These are phyloP conservation scores for Pseudoscleropodium purum DNA, from an alignment of 225 moss, liverwort and hornwort genomes.

Conservation along the genomic window DNA sequence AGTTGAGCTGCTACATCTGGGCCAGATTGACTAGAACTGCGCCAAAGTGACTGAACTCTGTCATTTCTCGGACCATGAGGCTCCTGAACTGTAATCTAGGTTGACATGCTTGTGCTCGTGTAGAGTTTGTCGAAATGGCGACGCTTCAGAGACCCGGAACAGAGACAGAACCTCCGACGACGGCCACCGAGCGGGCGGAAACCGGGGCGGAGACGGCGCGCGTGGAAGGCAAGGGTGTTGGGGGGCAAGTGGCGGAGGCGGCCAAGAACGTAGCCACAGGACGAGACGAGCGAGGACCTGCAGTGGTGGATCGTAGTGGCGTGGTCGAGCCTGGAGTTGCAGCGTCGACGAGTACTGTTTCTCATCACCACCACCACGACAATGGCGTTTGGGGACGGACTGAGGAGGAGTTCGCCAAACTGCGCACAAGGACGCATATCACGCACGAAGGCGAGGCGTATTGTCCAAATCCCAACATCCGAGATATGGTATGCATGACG, in stretches of 20 bases:
- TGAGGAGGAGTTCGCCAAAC: constrained; percentile 10
- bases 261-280: constrained; percentile 1
- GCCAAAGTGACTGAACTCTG: not conserved
- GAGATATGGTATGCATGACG: constrained; percentile 10
- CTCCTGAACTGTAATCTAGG: not conserved
- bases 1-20: not conserved
- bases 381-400: constrained; percentile 16
- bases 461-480: constrained; percentile 24
- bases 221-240: constrained; percentile 4
- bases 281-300: not conserved
- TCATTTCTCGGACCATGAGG: not conserved
- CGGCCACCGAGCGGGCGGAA: not conserved
- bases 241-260: constrained; percentile 6
- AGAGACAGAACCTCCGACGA: not conserved
- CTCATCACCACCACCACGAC: not conserved
- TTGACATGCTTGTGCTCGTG: not conserved
- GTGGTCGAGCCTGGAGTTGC: not conserved
- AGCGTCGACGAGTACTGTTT: not conserved
- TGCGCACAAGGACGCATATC: constrained; percentile 12
- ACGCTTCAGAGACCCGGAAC: constrained; percentile 3
- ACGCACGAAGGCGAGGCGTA: constrained; percentile 34
- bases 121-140: constrained; percentile 1
- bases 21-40: not conserved
- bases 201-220: constrained; percentile 7
- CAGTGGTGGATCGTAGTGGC: not conserved